These are phyloP conservation scores for Apiospora saccharicola DNA, from an alignment of 2,329 filamentous ascomycete species.

Conservation along the genomic window DNA sequence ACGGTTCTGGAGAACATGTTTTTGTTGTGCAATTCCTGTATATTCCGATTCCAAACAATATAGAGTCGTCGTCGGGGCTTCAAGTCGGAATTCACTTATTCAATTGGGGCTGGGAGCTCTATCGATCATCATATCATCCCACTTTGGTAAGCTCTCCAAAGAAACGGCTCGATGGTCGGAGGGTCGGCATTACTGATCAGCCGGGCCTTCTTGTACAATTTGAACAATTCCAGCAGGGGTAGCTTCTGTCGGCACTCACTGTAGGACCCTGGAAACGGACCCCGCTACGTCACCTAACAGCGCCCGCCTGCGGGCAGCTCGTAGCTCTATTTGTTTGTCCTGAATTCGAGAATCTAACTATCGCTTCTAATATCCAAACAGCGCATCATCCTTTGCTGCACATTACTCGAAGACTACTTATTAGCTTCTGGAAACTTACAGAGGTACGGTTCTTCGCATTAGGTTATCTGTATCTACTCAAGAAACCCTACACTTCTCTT, in stretches of 20 bases:
- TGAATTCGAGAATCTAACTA: neutral
- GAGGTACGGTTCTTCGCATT: neutral
- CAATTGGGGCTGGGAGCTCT: neutral
- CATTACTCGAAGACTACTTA: neutral
- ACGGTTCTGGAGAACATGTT: conserved; percentile 15
- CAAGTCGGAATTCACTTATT: neutral
- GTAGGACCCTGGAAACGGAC: conserved; percentile 11
- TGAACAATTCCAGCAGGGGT: conserved; percentile 13
- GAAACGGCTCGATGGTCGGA: conserved; percentile 22
- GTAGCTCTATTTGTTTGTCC: neutral
- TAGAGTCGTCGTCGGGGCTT: neutral
- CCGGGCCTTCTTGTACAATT: neutral
- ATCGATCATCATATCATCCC: conserved; percentile 23
- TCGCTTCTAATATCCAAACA: neutral
- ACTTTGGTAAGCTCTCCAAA: conserved; percentile 17
- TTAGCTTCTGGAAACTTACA: neutral
- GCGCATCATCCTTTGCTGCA: neutral
- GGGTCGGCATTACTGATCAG: conserved; percentile 28
- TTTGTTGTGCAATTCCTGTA: neutral
- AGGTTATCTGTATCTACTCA: neutral
- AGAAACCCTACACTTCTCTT: neutral
- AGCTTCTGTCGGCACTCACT: conserved; percentile 22
- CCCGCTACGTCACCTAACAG: conserved; percentile 21
- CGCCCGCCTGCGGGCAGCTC: neutral
- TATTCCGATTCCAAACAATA: neutral